These are phyloP conservation scores for Aspergillus pseudotamarii DNA, from an alignment of 2,329 filamentous ascomycete species.

Conservation along the genomic window DNA sequence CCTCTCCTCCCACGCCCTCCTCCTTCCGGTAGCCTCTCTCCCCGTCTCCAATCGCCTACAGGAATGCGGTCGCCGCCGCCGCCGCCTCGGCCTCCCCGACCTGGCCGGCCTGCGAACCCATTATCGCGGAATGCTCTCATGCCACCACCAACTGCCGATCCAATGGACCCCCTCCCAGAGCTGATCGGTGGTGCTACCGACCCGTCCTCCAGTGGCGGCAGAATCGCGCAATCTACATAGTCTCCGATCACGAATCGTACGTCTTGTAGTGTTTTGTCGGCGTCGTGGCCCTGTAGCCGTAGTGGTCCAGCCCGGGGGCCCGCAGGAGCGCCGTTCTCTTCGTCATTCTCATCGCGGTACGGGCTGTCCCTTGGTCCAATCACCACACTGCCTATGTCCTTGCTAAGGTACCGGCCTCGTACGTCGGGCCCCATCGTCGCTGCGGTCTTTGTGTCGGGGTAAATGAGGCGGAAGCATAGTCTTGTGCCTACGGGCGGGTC, in stretches of 20 bases:
- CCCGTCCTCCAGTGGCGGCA: slow-evolving; percentile 74
- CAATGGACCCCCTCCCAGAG: slow-evolving; percentile 48
- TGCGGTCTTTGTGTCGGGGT: slow-evolving; percentile 66
- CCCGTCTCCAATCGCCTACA: slow-evolving; percentile 52
- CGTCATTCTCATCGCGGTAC: slow-evolving; percentile 29
- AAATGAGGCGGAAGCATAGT: slow-evolving; percentile 84
- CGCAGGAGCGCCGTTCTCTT: slow-evolving; percentile 36
- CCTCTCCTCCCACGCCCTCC: slow-evolving; percentile 39
- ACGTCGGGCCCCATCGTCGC: slow-evolving; percentile 42
- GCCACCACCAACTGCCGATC: slow-evolving; percentile 43
- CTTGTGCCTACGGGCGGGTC: slow-evolving; percentile 77
- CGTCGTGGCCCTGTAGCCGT: slow-evolving; percentile 59
- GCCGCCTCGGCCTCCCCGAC: slow-evolving; percentile 44
- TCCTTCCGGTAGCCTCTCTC: slow-evolving; percentile 49
- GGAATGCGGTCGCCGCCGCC: slow-evolving; percentile 44
- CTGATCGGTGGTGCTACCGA: slow-evolving; percentile 67
- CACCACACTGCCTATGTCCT: slow-evolving; percentile 81
- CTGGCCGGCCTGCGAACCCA: slow-evolving; percentile 44
- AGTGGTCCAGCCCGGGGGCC: slow-evolving; percentile 34
- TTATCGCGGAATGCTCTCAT: slow-evolving; percentile 50
- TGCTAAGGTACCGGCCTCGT: slow-evolving; percentile 69
- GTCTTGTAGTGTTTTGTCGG: slow-evolving; percentile 74
- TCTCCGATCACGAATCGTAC: slow-evolving; percentile 86
- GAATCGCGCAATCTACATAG: slow-evolving; percentile 79
- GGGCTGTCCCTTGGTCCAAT: slow-evolving; percentile 55